A percentile compares a stretch with the other conserved stretches of the same genome.
phyloP scores from a whole-genome alignment of 1,139 yeast species.

The Suhomyces guaymorum region DNA sequence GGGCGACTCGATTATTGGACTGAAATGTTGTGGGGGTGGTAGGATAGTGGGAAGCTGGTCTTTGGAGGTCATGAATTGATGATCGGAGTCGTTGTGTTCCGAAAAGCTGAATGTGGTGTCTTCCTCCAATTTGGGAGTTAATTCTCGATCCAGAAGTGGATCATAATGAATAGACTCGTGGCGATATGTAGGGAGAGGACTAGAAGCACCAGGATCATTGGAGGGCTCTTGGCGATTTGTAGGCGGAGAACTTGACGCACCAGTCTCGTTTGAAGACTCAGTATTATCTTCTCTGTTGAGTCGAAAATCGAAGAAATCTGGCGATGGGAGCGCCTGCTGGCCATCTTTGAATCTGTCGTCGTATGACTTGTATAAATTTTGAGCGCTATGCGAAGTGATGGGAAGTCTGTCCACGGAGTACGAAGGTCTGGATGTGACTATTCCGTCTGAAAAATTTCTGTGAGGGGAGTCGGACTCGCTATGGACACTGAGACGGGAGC shows the following conservation, averaged over 20 bases:
- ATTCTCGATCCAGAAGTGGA: neutral
- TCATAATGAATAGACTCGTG: neutral
- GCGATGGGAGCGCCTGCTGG: conserved; percentile 1
- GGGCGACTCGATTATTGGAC: conserved; percentile 17
- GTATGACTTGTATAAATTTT: conserved; percentile 5
- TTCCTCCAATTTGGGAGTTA: conserved; percentile 2
- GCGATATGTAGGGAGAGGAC: neutral
- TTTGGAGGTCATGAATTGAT: conserved; percentile 22
- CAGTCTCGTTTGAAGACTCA: neutral
- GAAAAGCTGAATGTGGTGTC: conserved; percentile 24
- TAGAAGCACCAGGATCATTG: too few relatives aligned
- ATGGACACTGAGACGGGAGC: conserved; percentile 15
- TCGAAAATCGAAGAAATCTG: conserved; percentile 7
- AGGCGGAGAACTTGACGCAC: too few relatives aligned
- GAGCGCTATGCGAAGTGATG: conserved; percentile 13
- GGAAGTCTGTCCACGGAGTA: conserved; percentile 9
- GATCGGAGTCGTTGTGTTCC: conserved; percentile 30
- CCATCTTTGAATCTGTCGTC: conserved; percentile 1
- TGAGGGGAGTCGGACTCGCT: conserved; percentile 7
- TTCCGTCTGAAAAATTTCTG: conserved; percentile 17
- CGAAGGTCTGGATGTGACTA: conserved; percentile 10
- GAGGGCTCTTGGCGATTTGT: too few relatives aligned
- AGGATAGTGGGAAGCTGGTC: conserved; percentile 2
- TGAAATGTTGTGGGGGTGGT: conserved; percentile 11
- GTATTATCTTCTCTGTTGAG: neutral